Evolutionary conservation across 176 grass and related monocot genomes (phyloP), one percentile per base, ranked within the genome.

Genomic region (Melocanna baccifera): DNA sequence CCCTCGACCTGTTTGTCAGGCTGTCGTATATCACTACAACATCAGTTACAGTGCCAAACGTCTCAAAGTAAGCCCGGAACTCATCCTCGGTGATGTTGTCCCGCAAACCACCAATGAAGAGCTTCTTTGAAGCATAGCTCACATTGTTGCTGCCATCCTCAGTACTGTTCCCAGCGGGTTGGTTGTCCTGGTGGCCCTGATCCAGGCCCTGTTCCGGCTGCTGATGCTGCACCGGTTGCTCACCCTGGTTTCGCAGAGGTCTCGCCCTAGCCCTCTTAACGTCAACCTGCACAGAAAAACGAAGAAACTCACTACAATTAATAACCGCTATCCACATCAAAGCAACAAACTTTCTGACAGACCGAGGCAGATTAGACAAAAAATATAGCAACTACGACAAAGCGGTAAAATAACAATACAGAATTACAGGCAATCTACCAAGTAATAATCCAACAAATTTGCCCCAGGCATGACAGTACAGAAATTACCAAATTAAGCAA

Each of bases 11-110:
- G 69, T 67, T 91, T 13, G 89, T 94, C 72, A 69, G 13, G 68
- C 88, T 91, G 71, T 95, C 91, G 25, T 91, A 93, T n/a, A 98
- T 95, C 41, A 98, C 90, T 19, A 90, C 91, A 0, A 81, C 87
- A 87, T 98, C 95, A 0, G 86, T 93, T 3, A 98, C 88, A 6
- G 76, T 73, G 75, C 95, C 95, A 93, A 93, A 98, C 14, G 73
- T 88, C 82, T 90, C 89, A 73, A 98, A 98, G 78, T 93, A 98
- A 26, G 67, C 57, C 56, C 43, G 42, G 68, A 98, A 89, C 40
- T 95, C 91, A 0, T 83, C 82, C 59, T 93, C 88, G 1, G 89
- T 93, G 72, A 95, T 71, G 41, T 75, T 92, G 16, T 91, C 87
- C 45, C 84, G 67, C 72, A 98, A 39, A 9, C 95, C 95, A 14